Conservation (phyloP, 495 filamentous ascomycete genomes). For the Aspergillus coremiiformis region DNA sequence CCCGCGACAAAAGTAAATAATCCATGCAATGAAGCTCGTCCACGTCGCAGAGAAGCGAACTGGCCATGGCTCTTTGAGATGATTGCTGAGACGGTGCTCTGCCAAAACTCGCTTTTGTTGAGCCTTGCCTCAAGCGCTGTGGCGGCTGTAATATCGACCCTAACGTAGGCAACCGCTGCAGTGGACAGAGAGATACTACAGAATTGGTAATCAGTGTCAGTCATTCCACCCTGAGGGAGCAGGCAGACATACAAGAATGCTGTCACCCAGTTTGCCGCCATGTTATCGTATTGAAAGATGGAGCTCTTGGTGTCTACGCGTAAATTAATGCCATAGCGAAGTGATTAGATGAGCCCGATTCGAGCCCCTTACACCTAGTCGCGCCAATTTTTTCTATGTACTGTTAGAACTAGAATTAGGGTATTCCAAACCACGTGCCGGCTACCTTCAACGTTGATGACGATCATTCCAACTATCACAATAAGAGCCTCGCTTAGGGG, state of each 20-base stretch:
- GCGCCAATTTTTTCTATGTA: conserved; percentile 5
- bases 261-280: conserved; percentile 20
- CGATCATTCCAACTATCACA: conserved; percentile 23
- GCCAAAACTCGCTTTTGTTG: conserved; percentile 2
- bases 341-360: no score
- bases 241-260: conserved; percentile 27
- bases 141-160: conserved; percentile 38
- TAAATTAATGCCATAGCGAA: no score
- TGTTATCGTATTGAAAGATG: conserved; percentile 22
- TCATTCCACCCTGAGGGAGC: not conserved
- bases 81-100: not conserved
- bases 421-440: not conserved
- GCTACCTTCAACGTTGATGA: conserved; percentile 28
- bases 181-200: conserved; percentile 36
- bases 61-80: conserved; percentile 5
- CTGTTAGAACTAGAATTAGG: not conserved
- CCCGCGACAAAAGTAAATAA: conserved; percentile 25
- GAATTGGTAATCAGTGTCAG: not conserved
- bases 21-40: conserved; percentile 18
- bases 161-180: conserved; percentile 37
- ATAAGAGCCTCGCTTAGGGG: conserved; percentile 19
- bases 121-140: conserved; percentile 41
- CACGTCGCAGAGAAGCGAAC: conserved; percentile 30
- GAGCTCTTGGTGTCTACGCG: conserved; percentile 1
- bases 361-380: conserved; percentile 16